Conservation (phyloP, 352 stramenopile species). For the Pythium rhizo-oryzae region DNA sequence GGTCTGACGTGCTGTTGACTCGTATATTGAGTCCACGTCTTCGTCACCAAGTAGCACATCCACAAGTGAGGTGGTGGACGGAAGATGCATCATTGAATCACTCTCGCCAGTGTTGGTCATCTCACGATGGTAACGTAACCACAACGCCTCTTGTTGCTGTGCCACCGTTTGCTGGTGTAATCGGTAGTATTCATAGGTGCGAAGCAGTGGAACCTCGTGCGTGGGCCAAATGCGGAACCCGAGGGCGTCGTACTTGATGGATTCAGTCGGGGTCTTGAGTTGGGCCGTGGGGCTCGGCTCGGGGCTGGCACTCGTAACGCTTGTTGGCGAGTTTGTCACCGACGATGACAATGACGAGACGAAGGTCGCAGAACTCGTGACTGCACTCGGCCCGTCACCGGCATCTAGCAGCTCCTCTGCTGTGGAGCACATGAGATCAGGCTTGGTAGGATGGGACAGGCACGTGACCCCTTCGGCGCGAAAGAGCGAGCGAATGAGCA, state of each 20-base stretch:
- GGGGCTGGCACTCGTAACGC: slow-evolving; percentile 5
- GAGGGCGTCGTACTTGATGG: slow-evolving; percentile 40
- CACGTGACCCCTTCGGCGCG: slow-evolving; percentile 53
- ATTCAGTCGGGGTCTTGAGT: slow-evolving; percentile 15
- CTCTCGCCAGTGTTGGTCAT: background rate
- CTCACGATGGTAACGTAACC: slow-evolving; percentile 29
- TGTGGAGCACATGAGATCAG: slow-evolving; percentile 36
- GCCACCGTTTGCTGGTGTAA: slow-evolving; percentile 45
- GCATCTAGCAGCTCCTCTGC: slow-evolving; percentile 47
- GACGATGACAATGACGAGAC: slow-evolving; percentile 10
- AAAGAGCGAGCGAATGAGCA: slow-evolving; percentile 61
- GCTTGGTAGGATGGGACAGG: slow-evolving; percentile 44
- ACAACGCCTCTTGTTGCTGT: slow-evolving; percentile 42
- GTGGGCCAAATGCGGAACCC: slow-evolving; percentile 45
- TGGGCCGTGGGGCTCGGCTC: slow-evolving; percentile 9
- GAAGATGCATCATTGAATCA: background rate
- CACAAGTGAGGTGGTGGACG: background rate
- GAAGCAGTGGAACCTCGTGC: background rate
- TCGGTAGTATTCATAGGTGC: slow-evolving; percentile 53
- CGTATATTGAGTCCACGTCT: background rate
- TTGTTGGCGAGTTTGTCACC: slow-evolving; percentile 5
- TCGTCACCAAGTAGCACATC: background rate
- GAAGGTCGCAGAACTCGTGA: background rate
- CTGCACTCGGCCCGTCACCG: background rate
- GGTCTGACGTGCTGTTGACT: slow-evolving; percentile 6